Evolutionary conservation across 106 monocot genomes (phyloP), one percentile per base, ranked within the genome.

Genomic region (Posidonia australis): DNA sequence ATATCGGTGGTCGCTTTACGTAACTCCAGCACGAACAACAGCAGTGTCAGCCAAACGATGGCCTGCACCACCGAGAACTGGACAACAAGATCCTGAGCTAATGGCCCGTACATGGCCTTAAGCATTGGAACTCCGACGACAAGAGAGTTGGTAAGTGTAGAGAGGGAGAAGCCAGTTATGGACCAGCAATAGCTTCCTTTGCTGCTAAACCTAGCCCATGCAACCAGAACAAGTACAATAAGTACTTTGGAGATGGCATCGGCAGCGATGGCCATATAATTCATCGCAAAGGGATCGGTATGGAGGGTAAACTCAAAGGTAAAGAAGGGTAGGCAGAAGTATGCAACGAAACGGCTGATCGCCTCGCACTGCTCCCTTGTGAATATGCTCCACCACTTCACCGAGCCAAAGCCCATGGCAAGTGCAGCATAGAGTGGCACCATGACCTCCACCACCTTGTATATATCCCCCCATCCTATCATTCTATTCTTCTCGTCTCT

Each of bases 351-450:
- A n/a, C 72, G 65, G 73, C 81, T 84, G 48, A 92, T 62, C 9
- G 79, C 86, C 6, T 65, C 77, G 73, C 79, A 77, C 57, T 92
- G 92, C 41, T 87, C 87, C 11, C 77, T 67, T 17, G 81, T 80
- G 79, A 92, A 87, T 16, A 92, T 67, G 10, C 64, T 69, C 92
- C 92, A 92, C 87, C 86, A 87, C 51, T 84, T 32, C 29, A 87
- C 84, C 0, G 92, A 87, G 54, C 77, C 87, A 60, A 82, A 92
- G 41, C 92, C 87, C 17, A 92, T 74, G 27, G 52, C 64, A 0
- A 92, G 79, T 0, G 92, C 84, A 5, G 77, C 51, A 65, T 92
- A 92, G 25, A 92, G 77, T 16, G 92, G 92, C 49, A 73, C 72
- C 92, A 87, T 82, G 52, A 82, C 84, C 53, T 42, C 65, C 45